These are phyloP conservation scores for Zygosaccharomyces lentus DNA, from an alignment of 805 yeast genomes.

Conservation along the genomic window DNA sequence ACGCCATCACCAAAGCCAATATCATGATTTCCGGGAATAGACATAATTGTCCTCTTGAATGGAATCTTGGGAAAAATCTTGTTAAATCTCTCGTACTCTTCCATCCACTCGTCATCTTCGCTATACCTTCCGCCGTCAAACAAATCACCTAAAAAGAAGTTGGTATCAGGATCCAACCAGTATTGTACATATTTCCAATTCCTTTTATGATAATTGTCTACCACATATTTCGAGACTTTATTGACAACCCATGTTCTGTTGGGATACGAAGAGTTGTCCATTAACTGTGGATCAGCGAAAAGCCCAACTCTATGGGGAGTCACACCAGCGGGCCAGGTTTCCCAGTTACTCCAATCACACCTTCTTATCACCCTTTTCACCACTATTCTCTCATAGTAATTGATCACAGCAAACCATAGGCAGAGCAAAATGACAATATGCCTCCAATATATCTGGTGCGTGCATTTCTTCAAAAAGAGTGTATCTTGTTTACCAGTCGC, in stretches of 20 bases:
- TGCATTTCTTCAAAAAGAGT: not conserved
- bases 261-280: conserved; percentile 86
- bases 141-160: conserved; percentile 81
- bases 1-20: conserved; percentile 86
- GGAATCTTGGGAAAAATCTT: conserved; percentile 56
- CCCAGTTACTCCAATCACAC: conserved; percentile 70
- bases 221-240: conserved; percentile 52
- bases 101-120: conserved; percentile 64
- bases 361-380: conserved; percentile 42
- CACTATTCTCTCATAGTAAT: conserved; percentile 51
- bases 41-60: conserved; percentile 41
- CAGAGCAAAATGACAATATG: conserved; percentile 25
- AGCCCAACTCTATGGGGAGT: conserved; percentile 51
- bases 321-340: conserved; percentile 43
- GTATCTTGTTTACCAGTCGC: not conserved
- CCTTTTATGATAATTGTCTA: conserved; percentile 76
- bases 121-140: conserved; percentile 95
- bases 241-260: conserved; percentile 50
- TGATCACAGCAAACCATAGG: conserved; percentile 44
- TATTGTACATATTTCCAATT: conserved; percentile 61
- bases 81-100: conserved; percentile 67
- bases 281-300: conserved; percentile 91
- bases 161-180: conserved; percentile 65
- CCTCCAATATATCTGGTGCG: conserved; percentile 22
- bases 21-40: conserved; percentile 93